phyloP scores from a whole-genome alignment of 2,329 filamentous ascomycete genomes.

The Nothomitra cinnamomea region DNA sequence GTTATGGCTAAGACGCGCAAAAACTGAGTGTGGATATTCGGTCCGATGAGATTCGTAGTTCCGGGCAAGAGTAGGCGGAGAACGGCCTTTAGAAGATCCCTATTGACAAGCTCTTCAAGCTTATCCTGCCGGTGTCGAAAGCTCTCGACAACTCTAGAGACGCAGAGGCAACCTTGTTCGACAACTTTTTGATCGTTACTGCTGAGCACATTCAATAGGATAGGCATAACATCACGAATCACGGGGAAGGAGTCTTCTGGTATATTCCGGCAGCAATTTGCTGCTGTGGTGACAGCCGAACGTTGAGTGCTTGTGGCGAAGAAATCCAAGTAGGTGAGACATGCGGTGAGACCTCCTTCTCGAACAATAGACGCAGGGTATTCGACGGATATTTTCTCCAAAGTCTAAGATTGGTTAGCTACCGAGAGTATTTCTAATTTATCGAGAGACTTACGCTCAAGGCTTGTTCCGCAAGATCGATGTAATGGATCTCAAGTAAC shows the following conservation, averaged over 20 bases:
- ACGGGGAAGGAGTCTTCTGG: slow-evolving; percentile 84
- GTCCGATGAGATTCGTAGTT: slow-evolving; percentile 85
- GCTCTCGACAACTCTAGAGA: slow-evolving; percentile 90
- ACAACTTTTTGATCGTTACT: slow-evolving; percentile 95
- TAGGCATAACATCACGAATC: slow-evolving; percentile 92
- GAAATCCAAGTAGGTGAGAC: slow-evolving; percentile 88
- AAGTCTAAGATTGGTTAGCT: slow-evolving; percentile 33
- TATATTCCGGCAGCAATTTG: slow-evolving; percentile 95
- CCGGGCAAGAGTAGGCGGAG: slow-evolving; percentile 79
- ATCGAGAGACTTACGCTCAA: slow-evolving; percentile 46
- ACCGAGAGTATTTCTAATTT: slow-evolving; percentile 10
- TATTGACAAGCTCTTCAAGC: slow-evolving; percentile 80
- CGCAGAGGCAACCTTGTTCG: slow-evolving; percentile 88
- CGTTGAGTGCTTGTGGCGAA: slow-evolving; percentile 94
- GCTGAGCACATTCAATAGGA: slow-evolving; percentile 70
- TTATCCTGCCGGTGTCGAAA: slow-evolving; percentile 80
- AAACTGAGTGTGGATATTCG: slow-evolving; percentile 92
- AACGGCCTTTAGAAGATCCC: slow-evolving; percentile 70
- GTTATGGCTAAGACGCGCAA: slow-evolving; percentile 81
- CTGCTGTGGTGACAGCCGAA: slow-evolving; percentile 90
- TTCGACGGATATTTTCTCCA: slow-evolving; percentile 94
- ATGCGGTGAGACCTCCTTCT: slow-evolving; percentile 90
- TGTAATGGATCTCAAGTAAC: slow-evolving; percentile 87
- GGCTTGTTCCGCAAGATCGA: slow-evolving; percentile 92
- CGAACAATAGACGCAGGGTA: slow-evolving; percentile 91